phyloP scores from a whole-genome alignment of 148 eudicot species.

The Salicornia ramosissima region DNA sequence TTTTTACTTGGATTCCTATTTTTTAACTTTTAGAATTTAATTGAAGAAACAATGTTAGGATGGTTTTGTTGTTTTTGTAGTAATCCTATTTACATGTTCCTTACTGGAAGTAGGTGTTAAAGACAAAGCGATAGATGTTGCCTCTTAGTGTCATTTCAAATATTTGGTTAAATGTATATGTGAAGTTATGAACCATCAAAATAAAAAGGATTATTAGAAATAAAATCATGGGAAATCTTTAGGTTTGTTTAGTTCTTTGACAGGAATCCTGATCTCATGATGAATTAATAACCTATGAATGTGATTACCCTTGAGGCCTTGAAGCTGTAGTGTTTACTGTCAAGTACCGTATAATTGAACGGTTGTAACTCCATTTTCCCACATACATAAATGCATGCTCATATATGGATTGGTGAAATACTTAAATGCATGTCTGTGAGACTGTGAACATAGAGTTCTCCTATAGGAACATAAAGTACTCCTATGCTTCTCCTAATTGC shows the following conservation, averaged over 20 bases:
- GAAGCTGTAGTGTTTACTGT: background rate
- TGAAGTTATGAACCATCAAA: background rate
- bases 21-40: background rate
- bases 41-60: background rate
- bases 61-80: background rate
- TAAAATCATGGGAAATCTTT: background rate
- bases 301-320: background rate
- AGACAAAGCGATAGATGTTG: too few relatives aligned
- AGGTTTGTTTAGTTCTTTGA: background rate
- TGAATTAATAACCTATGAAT: background rate
- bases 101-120: too few relatives aligned
- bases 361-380: background rate
- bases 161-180: background rate
- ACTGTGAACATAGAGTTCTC: too few relatives aligned
- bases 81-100: too few relatives aligned
- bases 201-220: background rate
- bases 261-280: too few relatives aligned
- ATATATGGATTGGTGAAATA: too few relatives aligned
- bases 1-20: background rate
- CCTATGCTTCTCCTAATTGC: constrained; percentile 75
- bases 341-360: too few relatives aligned
- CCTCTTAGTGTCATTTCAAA: too few relatives aligned
- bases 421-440: too few relatives aligned
- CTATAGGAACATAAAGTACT: too few relatives aligned
- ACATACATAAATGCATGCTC: background rate